A percentile compares a stretch with the other conserved stretches of the same genome.
phyloP scores from a whole-genome alignment of 176 grass and related monocot species.

The Echinochloa phyllopogon region DNA sequence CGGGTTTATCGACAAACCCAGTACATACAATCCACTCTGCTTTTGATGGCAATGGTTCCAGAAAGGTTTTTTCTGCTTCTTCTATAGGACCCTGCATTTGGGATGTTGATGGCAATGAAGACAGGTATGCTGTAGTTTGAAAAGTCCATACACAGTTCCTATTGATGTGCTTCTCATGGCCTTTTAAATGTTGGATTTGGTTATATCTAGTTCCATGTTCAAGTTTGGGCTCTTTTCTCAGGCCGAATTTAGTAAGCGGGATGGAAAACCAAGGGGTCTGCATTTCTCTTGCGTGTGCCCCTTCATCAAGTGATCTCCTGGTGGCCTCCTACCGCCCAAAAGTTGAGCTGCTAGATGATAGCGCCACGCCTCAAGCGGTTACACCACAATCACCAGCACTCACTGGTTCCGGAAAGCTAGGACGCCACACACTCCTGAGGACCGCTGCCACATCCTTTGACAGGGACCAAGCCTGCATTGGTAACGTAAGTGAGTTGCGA shows the following conservation, averaged over 20 bases:
- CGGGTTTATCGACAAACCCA: slow-evolving; percentile 68
- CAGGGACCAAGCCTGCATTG: slow-evolving; percentile 47
- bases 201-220: slow-evolving; percentile 34
- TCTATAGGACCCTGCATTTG: slow-evolving; percentile 79
- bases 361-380: slow-evolving; percentile 46
- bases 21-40: slow-evolving; percentile 73
- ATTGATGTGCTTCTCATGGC: neutral
- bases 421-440: slow-evolving; percentile 65
- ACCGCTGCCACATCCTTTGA: slow-evolving; percentile 41
- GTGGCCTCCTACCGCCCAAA: slow-evolving; percentile 78
- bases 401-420: slow-evolving; percentile 61
- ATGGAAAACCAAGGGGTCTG: slow-evolving; percentile 68
- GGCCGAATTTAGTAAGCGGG: slow-evolving; percentile 62
- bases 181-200: slow-evolving; percentile 7
- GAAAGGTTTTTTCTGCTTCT: slow-evolving; percentile 76
- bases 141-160: slow-evolving; percentile 5
- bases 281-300: slow-evolving; percentile 69
- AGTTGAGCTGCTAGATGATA: slow-evolving; percentile 60
- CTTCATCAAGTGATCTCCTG: slow-evolving; percentile 55
- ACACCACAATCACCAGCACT: slow-evolving; percentile 38
- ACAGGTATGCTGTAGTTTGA: slow-evolving; percentile 39
- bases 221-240: slow-evolving; percentile 41
- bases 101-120: slow-evolving; percentile 55
- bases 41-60: slow-evolving; percentile 48
- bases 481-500: slow-evolving; percentile 65